phyloP scores from a whole-genome alignment of 495 filamentous ascomycete genomes.

The Barbatosphaeria neglecta region DNA sequence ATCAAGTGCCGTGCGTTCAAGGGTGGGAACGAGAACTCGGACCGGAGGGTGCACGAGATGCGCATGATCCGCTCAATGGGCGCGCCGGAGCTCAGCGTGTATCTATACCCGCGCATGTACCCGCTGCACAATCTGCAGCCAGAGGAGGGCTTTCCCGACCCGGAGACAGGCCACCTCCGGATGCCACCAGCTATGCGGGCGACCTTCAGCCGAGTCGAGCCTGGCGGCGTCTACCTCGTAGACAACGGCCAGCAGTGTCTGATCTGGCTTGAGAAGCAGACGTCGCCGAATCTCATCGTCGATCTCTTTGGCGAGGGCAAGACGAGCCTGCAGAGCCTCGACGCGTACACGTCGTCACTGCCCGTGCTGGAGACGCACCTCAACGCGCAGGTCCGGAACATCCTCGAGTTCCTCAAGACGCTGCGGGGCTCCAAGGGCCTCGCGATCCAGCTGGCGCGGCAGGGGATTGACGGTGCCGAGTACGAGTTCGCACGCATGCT shows the following conservation, averaged over 20 bases:
- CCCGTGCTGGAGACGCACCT: conserved; percentile 83
- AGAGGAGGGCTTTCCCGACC: conserved; percentile 78
- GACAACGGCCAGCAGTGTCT: conserved; percentile 89
- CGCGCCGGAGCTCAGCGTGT: conserved; percentile 71
- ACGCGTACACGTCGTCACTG: conserved; percentile 63
- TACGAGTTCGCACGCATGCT: conserved; percentile 89
- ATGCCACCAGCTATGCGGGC: conserved; percentile 69
- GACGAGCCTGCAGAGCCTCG: conserved; percentile 59
- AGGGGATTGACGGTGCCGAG: conserved; percentile 90
- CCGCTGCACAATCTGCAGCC: conserved; percentile 80
- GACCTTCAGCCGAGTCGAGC: conserved; percentile 82
- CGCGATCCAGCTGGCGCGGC: conserved; percentile 80
- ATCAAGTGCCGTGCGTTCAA: conserved; percentile 91
- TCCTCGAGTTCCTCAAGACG: conserved; percentile 73
- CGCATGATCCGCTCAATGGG: conserved; percentile 82
- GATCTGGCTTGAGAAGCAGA: conserved; percentile 81
- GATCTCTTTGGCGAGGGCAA: conserved; percentile 82
- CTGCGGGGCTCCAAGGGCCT: conserved; percentile 78
- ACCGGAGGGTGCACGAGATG: conserved; percentile 84
- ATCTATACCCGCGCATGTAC: conserved; percentile 91
- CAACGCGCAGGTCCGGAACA: conserved; percentile 88
- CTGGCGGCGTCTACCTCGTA: conserved; percentile 93
- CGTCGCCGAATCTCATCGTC: conserved; percentile 63
- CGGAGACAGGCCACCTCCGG: conserved; percentile 70
- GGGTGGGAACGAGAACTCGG: conserved; percentile 81